These are phyloP conservation scores for Sporobolomyces phaffii DNA, from an alignment of 768 basidiomycete species.

Conservation along the genomic window DNA sequence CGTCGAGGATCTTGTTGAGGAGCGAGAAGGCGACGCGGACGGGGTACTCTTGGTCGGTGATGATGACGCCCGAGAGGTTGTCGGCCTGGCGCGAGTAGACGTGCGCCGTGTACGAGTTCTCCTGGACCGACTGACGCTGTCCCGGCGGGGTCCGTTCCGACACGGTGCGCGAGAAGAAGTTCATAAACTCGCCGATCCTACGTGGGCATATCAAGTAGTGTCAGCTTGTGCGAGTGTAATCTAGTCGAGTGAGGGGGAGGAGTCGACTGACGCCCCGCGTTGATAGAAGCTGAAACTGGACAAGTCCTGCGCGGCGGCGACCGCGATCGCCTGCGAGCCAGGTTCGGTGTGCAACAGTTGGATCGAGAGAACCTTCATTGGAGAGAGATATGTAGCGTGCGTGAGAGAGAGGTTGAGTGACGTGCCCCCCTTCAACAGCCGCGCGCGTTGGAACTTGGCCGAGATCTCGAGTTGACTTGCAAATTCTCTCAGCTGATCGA, in stretches of 20 bases:
- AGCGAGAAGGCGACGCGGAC: slow-evolving; percentile 94
- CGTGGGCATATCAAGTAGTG: background rate
- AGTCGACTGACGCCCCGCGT: slow-evolving; percentile 54
- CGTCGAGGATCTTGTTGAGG: slow-evolving; percentile 84
- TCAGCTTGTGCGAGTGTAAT: background rate
- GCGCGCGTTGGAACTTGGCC: too few relatives aligned
- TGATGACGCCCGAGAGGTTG: slow-evolving; percentile 61
- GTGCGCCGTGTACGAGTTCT: slow-evolving; percentile 87
- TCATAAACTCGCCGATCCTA: slow-evolving; percentile 77
- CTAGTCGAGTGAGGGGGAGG: background rate
- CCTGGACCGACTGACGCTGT: slow-evolving; percentile 87
- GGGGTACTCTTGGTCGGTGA: slow-evolving; percentile 93
- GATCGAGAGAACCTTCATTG: slow-evolving; percentile 36
- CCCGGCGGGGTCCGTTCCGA: slow-evolving; percentile 60
- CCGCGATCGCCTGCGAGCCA: slow-evolving; percentile 45
- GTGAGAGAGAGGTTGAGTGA: too few relatives aligned
- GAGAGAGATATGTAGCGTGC: too few relatives aligned
- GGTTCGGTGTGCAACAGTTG: slow-evolving; percentile 25
- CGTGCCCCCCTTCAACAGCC: too few relatives aligned
- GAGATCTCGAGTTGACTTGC: too few relatives aligned
- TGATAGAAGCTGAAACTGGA: slow-evolving; percentile 93
- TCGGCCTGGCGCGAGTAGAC: slow-evolving; percentile 89
- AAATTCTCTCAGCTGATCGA: too few relatives aligned
- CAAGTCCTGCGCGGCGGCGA: slow-evolving; percentile 69
- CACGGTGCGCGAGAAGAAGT: slow-evolving; percentile 88